Base-by-base conservation (phyloP, 75 land plant genomes). In the Isoetes taiwanensis region DNA sequence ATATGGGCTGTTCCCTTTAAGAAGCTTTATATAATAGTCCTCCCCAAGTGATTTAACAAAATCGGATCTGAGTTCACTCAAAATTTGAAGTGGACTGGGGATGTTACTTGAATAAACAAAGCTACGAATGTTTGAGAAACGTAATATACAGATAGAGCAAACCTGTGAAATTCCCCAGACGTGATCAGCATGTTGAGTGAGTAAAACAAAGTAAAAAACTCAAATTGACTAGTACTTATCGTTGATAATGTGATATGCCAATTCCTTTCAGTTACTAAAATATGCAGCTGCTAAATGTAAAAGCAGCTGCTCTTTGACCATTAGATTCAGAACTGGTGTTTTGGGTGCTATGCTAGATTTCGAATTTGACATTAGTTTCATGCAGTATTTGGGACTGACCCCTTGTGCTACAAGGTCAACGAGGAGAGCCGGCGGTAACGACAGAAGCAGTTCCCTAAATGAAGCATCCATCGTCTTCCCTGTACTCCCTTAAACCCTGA, bases 61-160 rank as follows among this genome's bases (percentile, higher is more conserved):
- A n/a, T n/a, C n/a, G n/a, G n/a, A n/a, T n/a, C n/a, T n/a, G n/a
- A n/a, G n/a, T n/a, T n/a, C n/a, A n/a, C n/a, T n/a, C n/a, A n/a
- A n/a, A n/a, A n/a, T n/a, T n/a, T 50, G 71, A 66, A 5, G 34
- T 12, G 0, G 74, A n/a, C n/a, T 66, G 1, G 70, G 61, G 21
- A 58, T 23, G 6, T 55, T 19, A 8, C 20, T 43, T 25, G 75
- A 65, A 66, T 56, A 79, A 28, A 59, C 62, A 28, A 56, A 41
- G 5, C 46, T 63, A 20, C 34, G 57, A 1, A 76, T 58, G 10
- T 83, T 76, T 23, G 74, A 71, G 16, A 79, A 52, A 21, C 90
- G 67, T 28, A 76, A 41, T 2, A 79, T 68, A 58, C 90, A 85
- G 57, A 75, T 39, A 27, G 37, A 54, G 34, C 86, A 85, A 0